Conservation (phyloP, 2,329 filamentous ascomycete genomes). For the Cladosporium cucumerinum region DNA sequence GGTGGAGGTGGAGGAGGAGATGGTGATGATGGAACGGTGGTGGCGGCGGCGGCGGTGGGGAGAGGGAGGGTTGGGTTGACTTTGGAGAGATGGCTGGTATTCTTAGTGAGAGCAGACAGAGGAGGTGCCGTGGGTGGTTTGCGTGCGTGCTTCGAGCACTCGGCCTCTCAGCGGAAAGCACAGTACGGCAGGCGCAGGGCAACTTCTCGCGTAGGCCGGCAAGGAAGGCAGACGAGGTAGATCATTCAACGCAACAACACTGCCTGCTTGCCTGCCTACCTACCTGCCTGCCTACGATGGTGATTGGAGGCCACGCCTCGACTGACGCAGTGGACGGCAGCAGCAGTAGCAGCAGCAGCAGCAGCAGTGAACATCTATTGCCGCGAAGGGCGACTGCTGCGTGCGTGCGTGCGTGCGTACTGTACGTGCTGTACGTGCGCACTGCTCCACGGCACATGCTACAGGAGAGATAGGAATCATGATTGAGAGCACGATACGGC, state of each 20-base stretch:
- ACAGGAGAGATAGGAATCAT: neutral
- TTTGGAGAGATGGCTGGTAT: neutral
- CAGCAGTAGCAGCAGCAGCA: constrained; percentile 3
- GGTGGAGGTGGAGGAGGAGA: neutral
- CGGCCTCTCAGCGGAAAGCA: neutral
- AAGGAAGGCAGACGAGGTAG: constrained; percentile 9
- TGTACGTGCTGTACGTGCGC: too few species aligned
- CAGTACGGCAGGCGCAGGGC: constrained; percentile 7
- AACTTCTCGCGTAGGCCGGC: constrained; percentile 11
- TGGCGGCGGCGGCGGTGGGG: neutral
- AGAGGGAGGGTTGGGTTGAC: neutral
- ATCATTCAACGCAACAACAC: neutral
- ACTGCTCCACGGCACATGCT: constrained; percentile 1
- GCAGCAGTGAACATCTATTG: constrained; percentile 2
- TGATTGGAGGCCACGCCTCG: constrained; percentile 3
- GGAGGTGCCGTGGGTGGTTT: constrained; percentile 3
- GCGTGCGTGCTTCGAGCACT: constrained; percentile 2
- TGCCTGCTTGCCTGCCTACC: neutral
- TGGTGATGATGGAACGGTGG: neutral
- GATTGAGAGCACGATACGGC: neutral
- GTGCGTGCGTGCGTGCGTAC: neutral
- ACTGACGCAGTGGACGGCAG: neutral
- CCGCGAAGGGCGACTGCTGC: neutral
- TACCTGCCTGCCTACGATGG: neutral
- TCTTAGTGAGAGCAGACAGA: neutral